A percentile compares a stretch with the other conserved stretches of the same genome.
Evolutionary conservation across 129 eudicot genomes (phyloP).

Genomic region (Helichrysum umbraculigerum): DNA sequence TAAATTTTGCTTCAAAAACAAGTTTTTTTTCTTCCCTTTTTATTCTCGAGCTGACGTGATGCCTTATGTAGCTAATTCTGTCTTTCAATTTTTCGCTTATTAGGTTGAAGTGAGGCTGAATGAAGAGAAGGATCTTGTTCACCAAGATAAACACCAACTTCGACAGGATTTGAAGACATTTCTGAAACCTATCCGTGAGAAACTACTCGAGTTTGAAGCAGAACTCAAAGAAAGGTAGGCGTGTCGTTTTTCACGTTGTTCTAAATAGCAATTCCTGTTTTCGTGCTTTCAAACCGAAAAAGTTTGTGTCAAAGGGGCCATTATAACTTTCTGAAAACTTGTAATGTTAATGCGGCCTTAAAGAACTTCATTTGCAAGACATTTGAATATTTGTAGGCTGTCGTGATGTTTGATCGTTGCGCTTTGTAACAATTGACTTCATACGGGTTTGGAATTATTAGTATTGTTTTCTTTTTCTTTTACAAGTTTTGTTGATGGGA

Average conservation of each 20-base stretch:
- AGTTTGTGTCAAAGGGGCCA: conserved; percentile 9
- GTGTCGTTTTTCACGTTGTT: background rate
- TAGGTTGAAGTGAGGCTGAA: conserved; percentile 60
- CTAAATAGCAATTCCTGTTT: conserved; percentile 17
- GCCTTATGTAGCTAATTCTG: background rate
- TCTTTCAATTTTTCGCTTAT: conserved; percentile 16
- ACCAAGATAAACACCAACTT: conserved; percentile 52
- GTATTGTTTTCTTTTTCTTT: background rate
- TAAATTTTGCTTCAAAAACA: background rate
- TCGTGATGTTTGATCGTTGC: background rate
- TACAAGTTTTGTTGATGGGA: too few species aligned
- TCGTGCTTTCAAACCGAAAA: background rate
- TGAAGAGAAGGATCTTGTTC: conserved; percentile 62
- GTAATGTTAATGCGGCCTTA: conserved; percentile 15
- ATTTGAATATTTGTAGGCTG: conserved; percentile 22
- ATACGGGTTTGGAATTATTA: background rate
- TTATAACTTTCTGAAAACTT: conserved; percentile 12
- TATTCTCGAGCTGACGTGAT: background rate
- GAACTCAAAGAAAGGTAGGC: conserved; percentile 71
- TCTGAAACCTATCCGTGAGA: conserved; percentile 68
- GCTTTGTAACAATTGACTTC: conserved; percentile 14
- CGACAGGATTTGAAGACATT: conserved; percentile 58
- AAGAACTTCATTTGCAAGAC: conserved; percentile 31
- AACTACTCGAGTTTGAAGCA: conserved; percentile 59
- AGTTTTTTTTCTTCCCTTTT: background rate